A percentile compares a stretch with the other conserved stretches of the same genome.
Evolutionary conservation across 2,329 filamentous ascomycete species (phyloP).

Genomic region (Aureobasidium sp.): DNA sequence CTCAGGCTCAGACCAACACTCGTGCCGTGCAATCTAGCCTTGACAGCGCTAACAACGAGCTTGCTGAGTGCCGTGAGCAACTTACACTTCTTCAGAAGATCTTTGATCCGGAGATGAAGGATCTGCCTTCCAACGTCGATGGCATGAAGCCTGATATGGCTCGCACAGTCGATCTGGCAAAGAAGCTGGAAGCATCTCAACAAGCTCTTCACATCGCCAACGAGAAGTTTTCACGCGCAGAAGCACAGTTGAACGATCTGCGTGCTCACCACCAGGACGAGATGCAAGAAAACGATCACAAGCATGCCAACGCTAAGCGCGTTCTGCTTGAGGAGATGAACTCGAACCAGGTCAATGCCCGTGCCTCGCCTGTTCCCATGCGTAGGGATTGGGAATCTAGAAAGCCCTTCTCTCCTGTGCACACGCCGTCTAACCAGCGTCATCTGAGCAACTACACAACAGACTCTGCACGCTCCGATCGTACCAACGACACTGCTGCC

Average conservation of each 20-base stretch:
- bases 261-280: conserved; percentile 68
- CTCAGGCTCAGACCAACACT: conserved; percentile 78
- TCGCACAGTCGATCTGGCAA: conserved; percentile 65
- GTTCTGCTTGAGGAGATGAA: conserved; percentile 82
- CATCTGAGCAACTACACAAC: conserved; percentile 59
- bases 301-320: conserved; percentile 59
- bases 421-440: conserved; percentile 67
- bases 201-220: conserved; percentile 78
- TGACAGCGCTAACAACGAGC: conserved; percentile 72
- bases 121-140: conserved; percentile 52
- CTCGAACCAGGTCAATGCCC: conserved; percentile 66
- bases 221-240: conserved; percentile 73
- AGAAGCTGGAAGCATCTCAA: conserved; percentile 82
- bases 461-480: conserved; percentile 77
- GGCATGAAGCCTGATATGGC: conserved; percentile 61
- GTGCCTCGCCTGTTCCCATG: conserved; percentile 66
- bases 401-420: conserved; percentile 61
- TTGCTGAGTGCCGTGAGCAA: conserved; percentile 71
- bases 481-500: conserved; percentile 73
- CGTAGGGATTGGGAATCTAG: conserved; percentile 55
- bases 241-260: conserved; percentile 72
- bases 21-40: conserved; percentile 72
- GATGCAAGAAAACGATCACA: conserved; percentile 56
- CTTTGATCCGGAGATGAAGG: conserved; percentile 68
- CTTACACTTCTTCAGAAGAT: conserved; percentile 77